Evolutionary conservation across 305 asterid species (phyloP).

Genomic region (Solanum hybrid): DNA sequence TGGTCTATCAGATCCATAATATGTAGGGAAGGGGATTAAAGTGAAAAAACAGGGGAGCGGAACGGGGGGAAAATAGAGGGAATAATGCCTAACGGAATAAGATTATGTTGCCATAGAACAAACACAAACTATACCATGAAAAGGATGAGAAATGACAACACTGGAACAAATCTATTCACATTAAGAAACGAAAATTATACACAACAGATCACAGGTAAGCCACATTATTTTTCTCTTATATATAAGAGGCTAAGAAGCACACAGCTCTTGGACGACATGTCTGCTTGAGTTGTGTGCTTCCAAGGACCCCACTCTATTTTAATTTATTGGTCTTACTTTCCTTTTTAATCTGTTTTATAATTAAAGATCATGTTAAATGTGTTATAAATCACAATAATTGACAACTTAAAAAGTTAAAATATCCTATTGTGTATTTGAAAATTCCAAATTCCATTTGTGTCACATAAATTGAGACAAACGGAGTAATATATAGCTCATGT

Average conservation of each 20-base stretch:
- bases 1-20: background rate
- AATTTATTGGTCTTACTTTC: background rate
- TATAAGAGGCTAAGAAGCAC: background rate
- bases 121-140: background rate
- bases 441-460: background rate
- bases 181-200: background rate
- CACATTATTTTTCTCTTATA: background rate
- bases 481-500: background rate
- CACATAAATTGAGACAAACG: background rate
- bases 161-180: background rate
- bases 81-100: background rate
- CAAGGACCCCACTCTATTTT: background rate
- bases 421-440: too few species aligned
- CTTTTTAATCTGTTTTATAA: background rate
- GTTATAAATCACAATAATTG: background rate
- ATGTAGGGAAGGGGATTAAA: background rate
- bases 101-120: background rate
- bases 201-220: background rate
- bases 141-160: background rate
- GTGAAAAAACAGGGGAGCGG: background rate
- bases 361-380: background rate
- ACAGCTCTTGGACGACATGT: background rate
- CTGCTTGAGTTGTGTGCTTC: background rate
- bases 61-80: background rate
- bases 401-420: background rate